Percentiles rank a stretch among this genome's conserved stretches.
Conservation (phyloP, 371 early-diverging fungal species). For the Mortierella sp. region DNA sequence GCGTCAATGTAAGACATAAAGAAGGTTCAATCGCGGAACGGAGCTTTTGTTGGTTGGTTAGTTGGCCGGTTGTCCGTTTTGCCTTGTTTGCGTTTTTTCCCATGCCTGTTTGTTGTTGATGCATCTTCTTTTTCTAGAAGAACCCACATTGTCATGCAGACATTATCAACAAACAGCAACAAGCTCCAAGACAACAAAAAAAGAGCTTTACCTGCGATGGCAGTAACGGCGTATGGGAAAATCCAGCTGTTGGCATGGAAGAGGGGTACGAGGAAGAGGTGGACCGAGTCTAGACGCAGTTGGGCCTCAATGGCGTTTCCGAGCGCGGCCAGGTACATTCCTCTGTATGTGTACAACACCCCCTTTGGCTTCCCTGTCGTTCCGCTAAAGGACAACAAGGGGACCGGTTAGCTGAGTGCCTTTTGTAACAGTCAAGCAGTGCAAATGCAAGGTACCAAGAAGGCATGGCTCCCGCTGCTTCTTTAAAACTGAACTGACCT, state of each 20-base stretch:
- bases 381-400: conserved; percentile 52
- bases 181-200: background rate
- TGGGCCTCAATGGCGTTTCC: conserved; percentile 66
- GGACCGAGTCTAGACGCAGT: conserved; percentile 63
- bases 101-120: background rate
- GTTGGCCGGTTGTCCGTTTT: background rate
- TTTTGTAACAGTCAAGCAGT: background rate
- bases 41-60: background rate
- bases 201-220: conserved; percentile 63
- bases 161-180: background rate
- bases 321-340: conserved; percentile 69
- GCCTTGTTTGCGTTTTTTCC: conserved; percentile 5
- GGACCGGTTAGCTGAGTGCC: background rate
- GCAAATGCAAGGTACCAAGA: background rate
- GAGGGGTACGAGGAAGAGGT: conserved; percentile 75
- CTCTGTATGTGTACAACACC: conserved; percentile 61
- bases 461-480: no score
- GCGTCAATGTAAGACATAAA: background rate
- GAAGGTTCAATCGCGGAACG: background rate
- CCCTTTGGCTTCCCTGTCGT: conserved; percentile 79
- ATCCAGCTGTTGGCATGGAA: conserved; percentile 82
- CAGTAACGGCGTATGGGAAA: conserved; percentile 74
- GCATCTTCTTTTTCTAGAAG: background rate
- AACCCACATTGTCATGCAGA: background rate
- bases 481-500: conserved; percentile 31